These are phyloP conservation scores for Pythium monospermum DNA, from an alignment of 352 stramenopile species.

Conservation along the genomic window DNA sequence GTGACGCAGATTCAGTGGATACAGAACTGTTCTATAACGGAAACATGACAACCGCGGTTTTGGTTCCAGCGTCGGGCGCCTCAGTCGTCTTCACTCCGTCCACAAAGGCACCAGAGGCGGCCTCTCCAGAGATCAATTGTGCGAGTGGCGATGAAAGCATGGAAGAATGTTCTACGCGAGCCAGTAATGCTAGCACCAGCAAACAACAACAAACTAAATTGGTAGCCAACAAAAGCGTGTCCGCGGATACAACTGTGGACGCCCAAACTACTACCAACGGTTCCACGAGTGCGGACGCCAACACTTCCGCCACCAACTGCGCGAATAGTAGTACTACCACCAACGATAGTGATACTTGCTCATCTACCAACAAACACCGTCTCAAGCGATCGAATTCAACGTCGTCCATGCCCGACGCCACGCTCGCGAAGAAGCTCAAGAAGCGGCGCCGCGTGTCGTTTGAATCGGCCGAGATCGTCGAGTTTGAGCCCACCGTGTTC, in stretches of 20 bases:
- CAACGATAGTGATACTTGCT: not conserved
- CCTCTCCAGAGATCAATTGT: not conserved
- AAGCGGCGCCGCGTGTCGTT: conserved; percentile 69
- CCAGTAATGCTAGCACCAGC: not conserved
- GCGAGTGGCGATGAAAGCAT: not conserved
- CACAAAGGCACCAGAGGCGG: conserved; percentile 9
- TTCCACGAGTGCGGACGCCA: conserved; percentile 6
- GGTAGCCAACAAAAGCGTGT: too few species aligned
- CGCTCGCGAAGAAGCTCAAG: conserved; percentile 35
- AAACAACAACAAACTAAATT: too few species aligned
- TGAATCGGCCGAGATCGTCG: conserved; percentile 77
- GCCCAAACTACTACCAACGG: not conserved
- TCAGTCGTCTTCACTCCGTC: conserved; percentile 17
- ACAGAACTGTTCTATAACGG: not conserved
- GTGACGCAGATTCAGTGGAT: too few species aligned
- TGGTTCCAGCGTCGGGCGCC: conserved; percentile 30
- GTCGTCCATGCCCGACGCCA: not conserved
- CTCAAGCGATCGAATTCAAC: conserved; percentile 16
- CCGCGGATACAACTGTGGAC: not conserved
- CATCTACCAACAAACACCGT: not conserved
- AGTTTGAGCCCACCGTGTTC: conserved; percentile 82
- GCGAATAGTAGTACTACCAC: too few species aligned
- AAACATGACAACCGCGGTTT: conserved; percentile 49
- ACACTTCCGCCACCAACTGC: too few species aligned
- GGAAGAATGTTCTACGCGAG: conserved; percentile 7